These are phyloP conservation scores for Alternaria metachromatica DNA, from an alignment of 2,329 filamentous ascomycete genomes.

Conservation along the genomic window DNA sequence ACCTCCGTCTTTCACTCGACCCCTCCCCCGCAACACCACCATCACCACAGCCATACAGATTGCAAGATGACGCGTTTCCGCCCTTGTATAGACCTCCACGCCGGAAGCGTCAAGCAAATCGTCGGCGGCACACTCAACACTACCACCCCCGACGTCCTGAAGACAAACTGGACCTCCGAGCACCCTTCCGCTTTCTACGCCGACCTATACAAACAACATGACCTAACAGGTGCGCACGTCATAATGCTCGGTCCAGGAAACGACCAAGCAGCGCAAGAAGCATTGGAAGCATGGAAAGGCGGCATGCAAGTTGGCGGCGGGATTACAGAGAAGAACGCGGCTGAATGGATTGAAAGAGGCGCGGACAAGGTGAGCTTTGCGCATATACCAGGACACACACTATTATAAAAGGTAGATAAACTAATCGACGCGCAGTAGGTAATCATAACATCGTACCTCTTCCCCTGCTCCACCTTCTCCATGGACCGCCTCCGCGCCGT, in stretches of 20 bases:
- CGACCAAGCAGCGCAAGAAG: conserved; percentile 77
- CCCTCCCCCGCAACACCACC: conserved; percentile 25
- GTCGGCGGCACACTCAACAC: conserved; percentile 82
- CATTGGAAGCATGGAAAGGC: conserved; percentile 77
- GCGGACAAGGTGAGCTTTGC: conserved; percentile 77
- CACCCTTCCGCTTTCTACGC: conserved; percentile 84
- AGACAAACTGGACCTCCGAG: conserved; percentile 91
- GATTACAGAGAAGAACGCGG: conserved; percentile 84
- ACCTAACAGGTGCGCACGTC: conserved; percentile 82
- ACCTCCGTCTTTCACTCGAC: conserved; percentile 24
- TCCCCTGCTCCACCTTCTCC: conserved; percentile 83
- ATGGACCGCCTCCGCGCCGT: conserved; percentile 77
- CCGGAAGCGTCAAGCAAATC: conserved; percentile 98
- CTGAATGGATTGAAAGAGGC: conserved; percentile 83
- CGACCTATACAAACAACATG: conserved; percentile 76
- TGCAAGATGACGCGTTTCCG: conserved; percentile 84
- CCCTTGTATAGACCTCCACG: conserved; percentile 96
- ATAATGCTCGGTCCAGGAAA: conserved; percentile 96
- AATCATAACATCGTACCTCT: conserved; percentile 95
- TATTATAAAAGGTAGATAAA: background rate
- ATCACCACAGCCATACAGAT: background rate
- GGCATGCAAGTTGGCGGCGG: conserved; percentile 93
- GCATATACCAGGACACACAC: background rate
- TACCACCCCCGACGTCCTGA: conserved; percentile 57
- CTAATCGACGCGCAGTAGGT: conserved; percentile 66